These are phyloP conservation scores for Dothideomycetes sp. DNA, from an alignment of 2,329 filamentous ascomycete species.

Conservation along the genomic window DNA sequence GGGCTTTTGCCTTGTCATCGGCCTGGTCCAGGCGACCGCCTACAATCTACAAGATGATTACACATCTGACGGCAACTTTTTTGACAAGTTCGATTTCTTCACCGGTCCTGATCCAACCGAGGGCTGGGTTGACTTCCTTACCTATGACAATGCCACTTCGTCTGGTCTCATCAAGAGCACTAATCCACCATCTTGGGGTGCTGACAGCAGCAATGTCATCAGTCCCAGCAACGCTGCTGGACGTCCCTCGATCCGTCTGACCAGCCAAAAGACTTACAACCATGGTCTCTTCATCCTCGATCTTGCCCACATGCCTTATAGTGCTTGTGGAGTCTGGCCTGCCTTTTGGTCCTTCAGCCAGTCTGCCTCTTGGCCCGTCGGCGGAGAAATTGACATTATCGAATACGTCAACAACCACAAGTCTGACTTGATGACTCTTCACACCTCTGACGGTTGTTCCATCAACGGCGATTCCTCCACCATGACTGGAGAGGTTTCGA, in stretches of 20 bases:
- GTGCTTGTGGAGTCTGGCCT: slow-evolving; percentile 38
- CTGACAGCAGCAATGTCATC: slow-evolving; percentile 10
- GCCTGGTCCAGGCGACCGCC: slow-evolving; percentile 6
- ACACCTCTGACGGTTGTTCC: slow-evolving; percentile 23
- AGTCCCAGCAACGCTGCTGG: slow-evolving; percentile 8
- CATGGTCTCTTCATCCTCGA: slow-evolving; percentile 37
- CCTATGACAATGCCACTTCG: slow-evolving; percentile 39
- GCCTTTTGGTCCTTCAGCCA: slow-evolving; percentile 26
- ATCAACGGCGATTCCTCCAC: slow-evolving; percentile 24
- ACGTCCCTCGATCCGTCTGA: slow-evolving; percentile 34
- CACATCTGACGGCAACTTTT: slow-evolving; percentile 31
- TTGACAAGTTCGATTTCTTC: slow-evolving; percentile 42
- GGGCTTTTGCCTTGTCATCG: slow-evolving; percentile 4
- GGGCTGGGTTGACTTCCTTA: slow-evolving; percentile 63
- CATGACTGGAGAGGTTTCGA: slow-evolving; percentile 31
- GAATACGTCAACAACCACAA: slow-evolving; percentile 32
- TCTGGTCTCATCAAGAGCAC: slow-evolving; percentile 13
- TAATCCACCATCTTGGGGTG: slow-evolving; percentile 9
- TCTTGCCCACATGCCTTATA: slow-evolving; percentile 38
- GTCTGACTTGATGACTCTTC: slow-evolving; percentile 7
- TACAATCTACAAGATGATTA: slow-evolving; percentile 37
- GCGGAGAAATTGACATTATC: slow-evolving; percentile 37
- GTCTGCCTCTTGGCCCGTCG: slow-evolving; percentile 24
- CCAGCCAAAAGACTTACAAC: slow-evolving; percentile 33
- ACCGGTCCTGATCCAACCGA: slow-evolving; percentile 55